These are phyloP conservation scores for Pseudocercospora pini-densiflorae DNA, from an alignment of 2,329 filamentous ascomycete genomes.

Conservation along the genomic window DNA sequence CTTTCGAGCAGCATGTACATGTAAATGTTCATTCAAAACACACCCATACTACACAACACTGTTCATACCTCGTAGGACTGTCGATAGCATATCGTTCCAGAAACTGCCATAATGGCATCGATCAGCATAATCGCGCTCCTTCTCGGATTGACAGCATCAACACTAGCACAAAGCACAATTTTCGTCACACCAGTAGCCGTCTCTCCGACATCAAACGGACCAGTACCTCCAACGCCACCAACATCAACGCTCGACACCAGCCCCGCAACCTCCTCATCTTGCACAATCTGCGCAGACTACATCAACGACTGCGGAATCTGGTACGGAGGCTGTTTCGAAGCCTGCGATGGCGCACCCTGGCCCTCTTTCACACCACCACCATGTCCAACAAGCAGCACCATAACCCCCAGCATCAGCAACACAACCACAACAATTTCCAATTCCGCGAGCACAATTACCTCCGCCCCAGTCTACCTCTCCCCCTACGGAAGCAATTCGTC, in stretches of 20 bases:
- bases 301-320: slow-evolving; percentile 29
- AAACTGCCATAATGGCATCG: not conserved
- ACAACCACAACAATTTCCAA: not conserved
- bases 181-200: not conserved
- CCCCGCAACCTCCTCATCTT: not conserved
- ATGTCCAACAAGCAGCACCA: not conserved
- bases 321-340: slow-evolving; percentile 32
- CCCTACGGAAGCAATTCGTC: not conserved
- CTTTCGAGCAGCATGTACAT: not conserved
- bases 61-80: not conserved
- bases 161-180: slow-evolving; percentile 6
- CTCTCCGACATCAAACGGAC: not conserved
- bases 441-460: slow-evolving; percentile 1
- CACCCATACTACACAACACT: not conserved
- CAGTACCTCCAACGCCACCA: not conserved
- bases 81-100: not conserved
- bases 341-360: not conserved
- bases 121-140: not conserved
- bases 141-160: not conserved
- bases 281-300: slow-evolving; percentile 31
- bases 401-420: not conserved
- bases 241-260: not conserved
- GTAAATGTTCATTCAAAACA: not conserved
- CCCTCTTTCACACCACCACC: slow-evolving; percentile 10
- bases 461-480: not conserved